Evolutionary conservation across 257 asterid genomes (phyloP).

Genomic region (Paraleonurus japonicus): DNA sequence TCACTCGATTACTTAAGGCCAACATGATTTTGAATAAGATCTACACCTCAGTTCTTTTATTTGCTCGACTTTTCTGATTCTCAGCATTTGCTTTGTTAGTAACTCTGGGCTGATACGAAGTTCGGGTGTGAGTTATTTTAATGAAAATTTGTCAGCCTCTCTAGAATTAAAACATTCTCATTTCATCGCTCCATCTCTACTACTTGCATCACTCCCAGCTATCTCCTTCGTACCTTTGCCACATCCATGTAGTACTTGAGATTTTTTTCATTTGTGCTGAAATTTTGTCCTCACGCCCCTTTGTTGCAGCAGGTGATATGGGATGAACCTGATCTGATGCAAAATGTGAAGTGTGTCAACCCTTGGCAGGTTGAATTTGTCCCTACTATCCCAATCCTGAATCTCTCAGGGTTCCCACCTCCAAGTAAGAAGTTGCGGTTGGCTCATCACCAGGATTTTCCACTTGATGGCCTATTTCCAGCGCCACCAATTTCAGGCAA

Average conservation of each 20-base stretch:
- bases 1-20: not conserved
- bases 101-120: not conserved
- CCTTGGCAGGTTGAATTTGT: constrained; percentile 82
- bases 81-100: not conserved
- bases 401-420: constrained; percentile 58
- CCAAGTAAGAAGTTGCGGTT: constrained; percentile 58
- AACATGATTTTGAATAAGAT: not conserved
- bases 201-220: not conserved
- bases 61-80: not conserved
- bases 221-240: not conserved
- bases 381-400: constrained; percentile 57
- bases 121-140: not conserved
- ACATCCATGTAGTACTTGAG: not conserved
- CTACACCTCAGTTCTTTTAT: not conserved
- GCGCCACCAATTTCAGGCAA: constrained; percentile 67
- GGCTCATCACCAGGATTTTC: constrained; percentile 45
- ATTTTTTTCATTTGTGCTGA: not conserved
- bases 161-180: not conserved
- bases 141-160: not conserved
- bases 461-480: constrained; percentile 51
- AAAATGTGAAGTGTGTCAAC: constrained; percentile 69
- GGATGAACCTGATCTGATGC: constrained; percentile 79
- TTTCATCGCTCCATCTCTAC: not conserved
- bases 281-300: not conserved
- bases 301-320: constrained; percentile 61